Evolutionary conservation across 2,329 filamentous ascomycete genomes (phyloP), one percentile per base, ranked within the genome.

Genomic region (Phaeosphaeria sp.): DNA sequence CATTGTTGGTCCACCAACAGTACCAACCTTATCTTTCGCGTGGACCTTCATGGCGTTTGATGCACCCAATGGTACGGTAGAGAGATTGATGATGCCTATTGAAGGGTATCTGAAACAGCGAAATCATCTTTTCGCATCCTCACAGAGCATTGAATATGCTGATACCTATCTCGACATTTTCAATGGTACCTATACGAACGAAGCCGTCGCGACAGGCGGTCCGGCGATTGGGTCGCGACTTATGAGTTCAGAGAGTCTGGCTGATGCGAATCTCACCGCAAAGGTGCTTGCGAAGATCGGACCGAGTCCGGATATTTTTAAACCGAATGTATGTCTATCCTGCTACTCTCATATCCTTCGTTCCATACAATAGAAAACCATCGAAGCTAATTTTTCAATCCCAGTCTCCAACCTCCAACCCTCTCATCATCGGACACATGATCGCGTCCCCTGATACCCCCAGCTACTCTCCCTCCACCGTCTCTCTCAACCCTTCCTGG

Each of bases 401-500:
- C 20, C 4, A 71, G 62, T 60, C 54, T 6, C 42, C 56, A 7
- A 52, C 62, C 25, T 15, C 25, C 1, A 71, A 67, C n/a, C 64
- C 70, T 2, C 25, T 46, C 4, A 47, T 72, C 2, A 57, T 72
- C 10, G 64, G 67, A 44, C 65, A 72, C 47, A 66, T 72, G 60
- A 66, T 69, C 33, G 66, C 60, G 4, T 58, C 61, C 0, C 53
- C 62, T 0, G 47, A 56, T n/a, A 13, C 25, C 13, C 63, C 62
- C 3, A 46, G 56, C 5, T 71, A 69, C 50, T 67, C 58, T 47
- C 64, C 64, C 3, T 17, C 44, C 9, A 36, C 49, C 7, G 62
- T 63, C 13, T 62, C 59, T 46, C 58, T 72, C 30, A 66, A 65
- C 15, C 62, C 71, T 2, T 67, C 66, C 5, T 74, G 70, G 72